phyloP scores from a whole-genome alignment of 495 filamentous ascomycete genomes.

The Lentithecium fluviatile region DNA sequence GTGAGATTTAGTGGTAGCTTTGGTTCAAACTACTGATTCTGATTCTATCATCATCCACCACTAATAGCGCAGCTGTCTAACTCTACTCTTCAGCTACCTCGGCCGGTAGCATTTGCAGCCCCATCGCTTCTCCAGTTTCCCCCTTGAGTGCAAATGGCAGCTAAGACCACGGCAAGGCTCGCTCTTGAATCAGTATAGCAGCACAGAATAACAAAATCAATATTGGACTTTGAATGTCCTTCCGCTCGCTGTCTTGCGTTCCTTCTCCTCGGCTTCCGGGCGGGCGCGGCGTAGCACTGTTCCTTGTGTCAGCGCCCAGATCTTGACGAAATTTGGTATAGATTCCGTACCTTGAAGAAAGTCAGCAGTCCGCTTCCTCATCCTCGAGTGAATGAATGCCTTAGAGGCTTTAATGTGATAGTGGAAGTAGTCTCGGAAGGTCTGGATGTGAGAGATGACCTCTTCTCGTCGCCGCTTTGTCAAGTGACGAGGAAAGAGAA shows the following conservation, averaged over 20 bases:
- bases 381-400: slow-evolving; percentile 97
- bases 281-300: slow-evolving; percentile 80
- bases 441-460: slow-evolving; percentile 98
- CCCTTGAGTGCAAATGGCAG: no score
- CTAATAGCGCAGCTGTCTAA: not conserved
- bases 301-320: slow-evolving; percentile 41
- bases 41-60: no score
- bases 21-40: no score
- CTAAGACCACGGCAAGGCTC: not conserved
- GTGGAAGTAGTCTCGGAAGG: slow-evolving; percentile 99
- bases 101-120: no score
- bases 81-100: not conserved
- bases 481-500: slow-evolving; percentile 93
- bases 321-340: no score
- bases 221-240: slow-evolving; percentile 82
- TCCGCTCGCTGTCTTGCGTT: slow-evolving; percentile 96
- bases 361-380: slow-evolving; percentile 94
- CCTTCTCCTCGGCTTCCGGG: slow-evolving; percentile 94
- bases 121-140: no score
- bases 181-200: not conserved
- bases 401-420: slow-evolving; percentile 99
- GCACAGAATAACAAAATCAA: slow-evolving; percentile 15
- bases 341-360: slow-evolving; percentile 98
- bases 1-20: no score
- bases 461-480: slow-evolving; percentile 85